phyloP scores from a whole-genome alignment of 1,284 basidiomycete genomes.

The Heterobasidion occidentale region DNA sequence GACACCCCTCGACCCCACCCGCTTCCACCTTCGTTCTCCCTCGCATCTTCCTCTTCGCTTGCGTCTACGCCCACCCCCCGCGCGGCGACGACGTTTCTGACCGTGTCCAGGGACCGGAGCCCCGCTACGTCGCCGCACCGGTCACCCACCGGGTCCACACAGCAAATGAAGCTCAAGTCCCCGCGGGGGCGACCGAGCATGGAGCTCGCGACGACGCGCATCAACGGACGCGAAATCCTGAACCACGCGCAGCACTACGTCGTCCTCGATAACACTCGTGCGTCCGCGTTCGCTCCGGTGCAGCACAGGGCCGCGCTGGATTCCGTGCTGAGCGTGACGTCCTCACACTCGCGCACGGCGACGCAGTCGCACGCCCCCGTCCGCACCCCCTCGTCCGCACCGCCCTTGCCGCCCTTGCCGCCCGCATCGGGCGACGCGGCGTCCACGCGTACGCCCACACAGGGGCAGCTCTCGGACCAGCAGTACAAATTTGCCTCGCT shows the following conservation, averaged over 20 bases:
- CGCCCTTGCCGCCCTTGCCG: too few species aligned
- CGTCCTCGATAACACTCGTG: conserved; percentile 12
- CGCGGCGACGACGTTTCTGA: neutral
- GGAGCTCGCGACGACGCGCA: neutral
- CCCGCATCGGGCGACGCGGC: too few species aligned
- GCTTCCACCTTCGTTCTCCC: neutral
- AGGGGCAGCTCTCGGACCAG: conserved; percentile 9
- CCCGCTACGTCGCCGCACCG: neutral
- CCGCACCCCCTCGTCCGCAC: neutral
- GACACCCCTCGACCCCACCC: neutral
- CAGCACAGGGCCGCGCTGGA: neutral
- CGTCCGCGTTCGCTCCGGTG: conserved; percentile 6
- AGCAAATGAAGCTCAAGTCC: neutral
- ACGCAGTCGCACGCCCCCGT: neutral
- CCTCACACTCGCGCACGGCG: neutral
- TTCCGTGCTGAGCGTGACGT: neutral
- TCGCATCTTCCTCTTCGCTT: neutral
- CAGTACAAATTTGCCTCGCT: conserved; percentile 8
- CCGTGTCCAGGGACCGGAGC: neutral
- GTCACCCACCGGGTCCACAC: neutral
- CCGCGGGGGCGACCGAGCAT: neutral
- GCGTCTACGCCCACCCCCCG: neutral
- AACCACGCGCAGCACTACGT: conserved; percentile 12
- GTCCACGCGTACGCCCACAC: too few species aligned
- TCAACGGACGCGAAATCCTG: conserved; percentile 10